Evolutionary conservation across 257 asterid genomes (phyloP).

Genomic region (Dorcoceras hygrometricum): DNA sequence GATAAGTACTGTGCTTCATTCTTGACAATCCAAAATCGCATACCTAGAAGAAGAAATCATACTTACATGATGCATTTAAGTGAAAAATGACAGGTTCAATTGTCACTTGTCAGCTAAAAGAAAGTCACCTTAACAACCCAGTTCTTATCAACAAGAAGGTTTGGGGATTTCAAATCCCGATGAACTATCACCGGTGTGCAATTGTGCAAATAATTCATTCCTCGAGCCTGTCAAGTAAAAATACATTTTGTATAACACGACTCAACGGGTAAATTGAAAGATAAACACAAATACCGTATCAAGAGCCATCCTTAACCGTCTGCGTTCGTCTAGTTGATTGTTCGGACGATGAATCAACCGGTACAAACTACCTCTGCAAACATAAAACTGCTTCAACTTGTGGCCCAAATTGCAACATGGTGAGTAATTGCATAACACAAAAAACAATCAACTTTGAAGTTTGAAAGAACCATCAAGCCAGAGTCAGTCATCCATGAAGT

Average conservation of each 20-base stretch:
- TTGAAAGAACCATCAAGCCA: background rate
- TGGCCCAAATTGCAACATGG: constrained; percentile 9
- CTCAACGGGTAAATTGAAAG: constrained; percentile 20
- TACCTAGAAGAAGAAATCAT: constrained; percentile 56
- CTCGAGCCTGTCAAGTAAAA: constrained; percentile 67
- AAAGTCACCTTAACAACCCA: constrained; percentile 90
- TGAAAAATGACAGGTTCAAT: constrained; percentile 23
- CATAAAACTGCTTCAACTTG: constrained; percentile 28
- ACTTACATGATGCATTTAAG: constrained; percentile 10
- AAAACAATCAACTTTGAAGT: constrained; percentile 4
- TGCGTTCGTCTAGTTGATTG: constrained; percentile 88
- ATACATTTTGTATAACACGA: constrained; percentile 19
- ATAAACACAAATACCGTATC: constrained; percentile 63
- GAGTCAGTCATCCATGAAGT: constrained; percentile 5
- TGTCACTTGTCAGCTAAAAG: constrained; percentile 23
- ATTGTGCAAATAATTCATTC: constrained; percentile 96
- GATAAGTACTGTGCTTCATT: constrained; percentile 92
- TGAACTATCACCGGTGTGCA: constrained; percentile 87
- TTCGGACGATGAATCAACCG: constrained; percentile 87
- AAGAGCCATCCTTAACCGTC: constrained; percentile 90
- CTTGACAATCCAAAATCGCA: constrained; percentile 93
- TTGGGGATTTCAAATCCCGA: constrained; percentile 96
- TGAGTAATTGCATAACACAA: constrained; percentile 2
- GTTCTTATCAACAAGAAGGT: constrained; percentile 94
- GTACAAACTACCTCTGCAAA: constrained; percentile 92